Base-by-base conservation (phyloP, 1,139 yeast genomes). In the Yamadazyma jaroonii region DNA sequence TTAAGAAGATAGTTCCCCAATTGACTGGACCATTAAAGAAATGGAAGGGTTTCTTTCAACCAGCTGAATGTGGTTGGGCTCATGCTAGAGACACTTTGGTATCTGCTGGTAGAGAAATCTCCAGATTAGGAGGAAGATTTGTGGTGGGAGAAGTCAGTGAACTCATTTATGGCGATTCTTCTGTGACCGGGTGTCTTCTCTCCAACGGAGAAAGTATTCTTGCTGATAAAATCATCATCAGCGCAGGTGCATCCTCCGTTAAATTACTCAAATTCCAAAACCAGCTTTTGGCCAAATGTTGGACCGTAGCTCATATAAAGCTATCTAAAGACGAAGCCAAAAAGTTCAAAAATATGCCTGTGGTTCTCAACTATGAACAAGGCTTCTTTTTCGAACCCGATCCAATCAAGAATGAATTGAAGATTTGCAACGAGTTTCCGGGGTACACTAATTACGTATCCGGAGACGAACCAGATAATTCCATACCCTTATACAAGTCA, bases 291-390 rank as follows among this genome's bases (percentile, higher is more conserved):
- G 39, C 42, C 27, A 35, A 38, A 22, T 67, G 72, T n/a, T 52
- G 62, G 42, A 61, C 68, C 29, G 54, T 68, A 13, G 69, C 67
- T 1, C 74, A 68, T 42, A 61, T 68, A 11, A 48, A 56, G 39
- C 41, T 69, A n/a, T 50, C 61, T 0, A 49, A 49, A 3, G 58
- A 57, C 28, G 73, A 69, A 38, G 66, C 58, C 25, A 41, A 39
- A 6, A 42, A 40, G 15, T 57, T 57, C 26, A 59, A 53, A 42
- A 48, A 50, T 25, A 54, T 61, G 26, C 77, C 77, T 2, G 67
- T 71, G 6, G 56, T 68, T 25, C 53, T 66, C 42, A 61, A 67
- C 34, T 37, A 47, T 10, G 61, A 58, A 25, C 44, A 45, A 27
- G 62, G 62, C 3, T 58, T 57, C 46, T 47, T 56, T 32, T 47